These are phyloP conservation scores for Fistulina hepatica DNA, from an alignment of 1,284 basidiomycete species.

Conservation along the genomic window DNA sequence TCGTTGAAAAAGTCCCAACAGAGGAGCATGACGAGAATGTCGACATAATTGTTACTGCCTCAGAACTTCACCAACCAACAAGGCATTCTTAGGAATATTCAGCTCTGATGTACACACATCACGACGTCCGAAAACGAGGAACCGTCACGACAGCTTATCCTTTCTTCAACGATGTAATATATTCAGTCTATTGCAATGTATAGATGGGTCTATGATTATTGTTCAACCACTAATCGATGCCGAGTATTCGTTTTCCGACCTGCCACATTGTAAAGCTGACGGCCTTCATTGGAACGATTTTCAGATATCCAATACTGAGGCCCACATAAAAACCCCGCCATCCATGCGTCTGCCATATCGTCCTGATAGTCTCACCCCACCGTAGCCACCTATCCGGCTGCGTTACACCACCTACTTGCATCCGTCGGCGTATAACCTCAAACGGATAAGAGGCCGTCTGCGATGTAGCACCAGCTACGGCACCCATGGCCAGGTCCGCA, in stretches of 20 bases:
- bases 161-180: too few species aligned
- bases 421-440: conserved; percentile 85
- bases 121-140: too few species aligned
- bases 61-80: too few species aligned
- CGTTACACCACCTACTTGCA: conserved; percentile 91
- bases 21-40: too few species aligned
- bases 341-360: conserved; percentile 63
- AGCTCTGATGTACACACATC: too few species aligned
- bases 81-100: too few species aligned
- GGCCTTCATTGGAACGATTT: conserved; percentile 96
- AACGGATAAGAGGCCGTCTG: conserved; percentile 96
- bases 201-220: too few species aligned
- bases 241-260: conserved; percentile 51
- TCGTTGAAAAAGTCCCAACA: too few species aligned
- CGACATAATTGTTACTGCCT: too few species aligned
- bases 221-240: too few species aligned
- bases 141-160: too few species aligned
- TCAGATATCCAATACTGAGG: conserved; percentile 86
- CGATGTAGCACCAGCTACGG: conserved; percentile 78
- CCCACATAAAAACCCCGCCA: conserved; percentile 92
- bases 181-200: too few species aligned
- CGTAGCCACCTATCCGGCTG: conserved; percentile 68
- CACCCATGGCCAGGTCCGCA: conserved; percentile 73
- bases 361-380: conserved; percentile 66
- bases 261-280: conserved; percentile 75